These are phyloP conservation scores for Stagonosporopsis cucurbitacearum DNA, from an alignment of 2,329 filamentous ascomycete genomes.

Conservation along the genomic window DNA sequence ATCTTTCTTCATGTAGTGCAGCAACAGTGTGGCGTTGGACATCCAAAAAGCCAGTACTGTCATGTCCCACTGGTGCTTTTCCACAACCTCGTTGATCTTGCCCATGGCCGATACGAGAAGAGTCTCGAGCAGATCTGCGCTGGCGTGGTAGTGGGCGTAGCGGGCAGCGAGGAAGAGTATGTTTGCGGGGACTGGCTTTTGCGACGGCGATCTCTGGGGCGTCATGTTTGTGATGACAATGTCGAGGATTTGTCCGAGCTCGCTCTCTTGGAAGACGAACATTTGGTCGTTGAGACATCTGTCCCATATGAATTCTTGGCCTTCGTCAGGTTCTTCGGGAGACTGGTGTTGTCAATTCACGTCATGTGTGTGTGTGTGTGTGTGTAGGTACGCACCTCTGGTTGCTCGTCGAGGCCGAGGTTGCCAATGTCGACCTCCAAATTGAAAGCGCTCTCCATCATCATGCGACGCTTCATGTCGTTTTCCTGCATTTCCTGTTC, in stretches of 20 bases:
- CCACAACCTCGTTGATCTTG: constrained; percentile 96
- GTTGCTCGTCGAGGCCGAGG: constrained; percentile 92
- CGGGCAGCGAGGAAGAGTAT: constrained; percentile 94
- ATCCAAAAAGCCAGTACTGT: constrained; percentile 99
- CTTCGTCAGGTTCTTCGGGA: constrained; percentile 81
- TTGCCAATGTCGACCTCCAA: constrained; percentile 96
- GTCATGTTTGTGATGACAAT: constrained; percentile 99
- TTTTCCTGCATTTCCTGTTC: constrained; percentile 98
- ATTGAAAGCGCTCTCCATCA: constrained; percentile 98
- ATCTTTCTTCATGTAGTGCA: constrained; percentile 98
- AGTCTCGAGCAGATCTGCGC: constrained; percentile 78
- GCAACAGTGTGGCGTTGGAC: constrained; percentile 91
- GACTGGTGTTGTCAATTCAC: constrained; percentile 39
- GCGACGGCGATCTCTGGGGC: constrained; percentile 90
- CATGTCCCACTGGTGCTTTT: constrained; percentile 98
- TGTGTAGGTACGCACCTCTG: constrained; percentile 68
- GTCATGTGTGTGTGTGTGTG: constrained; percentile 24
- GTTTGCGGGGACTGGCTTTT: constrained; percentile 97
- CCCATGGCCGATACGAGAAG: constrained; percentile 88
- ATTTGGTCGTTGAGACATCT: constrained; percentile 96
- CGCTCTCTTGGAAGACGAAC: constrained; percentile 98
- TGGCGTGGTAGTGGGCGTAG: constrained; percentile 96
- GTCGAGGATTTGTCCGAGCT: constrained; percentile 88
- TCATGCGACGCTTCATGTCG: constrained; percentile 94
- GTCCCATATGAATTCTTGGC: constrained; percentile 95